Evolutionary conservation across 2,329 filamentous ascomycete genomes (phyloP).

Genomic region (Blastomyces silverae): DNA sequence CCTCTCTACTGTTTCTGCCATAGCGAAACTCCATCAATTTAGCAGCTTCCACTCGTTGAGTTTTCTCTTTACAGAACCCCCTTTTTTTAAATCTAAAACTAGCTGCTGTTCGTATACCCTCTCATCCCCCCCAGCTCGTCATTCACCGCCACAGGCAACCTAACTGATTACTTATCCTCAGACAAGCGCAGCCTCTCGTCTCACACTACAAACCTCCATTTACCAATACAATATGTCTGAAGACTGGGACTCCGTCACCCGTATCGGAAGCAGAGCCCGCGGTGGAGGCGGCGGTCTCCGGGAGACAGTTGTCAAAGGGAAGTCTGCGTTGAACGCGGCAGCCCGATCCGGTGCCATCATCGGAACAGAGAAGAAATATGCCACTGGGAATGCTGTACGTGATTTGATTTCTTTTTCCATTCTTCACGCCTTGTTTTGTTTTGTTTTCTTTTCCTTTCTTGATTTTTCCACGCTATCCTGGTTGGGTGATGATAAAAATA

Average conservation of each 20-base stretch:
- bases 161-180: not conserved
- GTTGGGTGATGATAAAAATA: not conserved
- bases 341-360: slow-evolving; percentile 70
- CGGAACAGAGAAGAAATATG: slow-evolving; percentile 86
- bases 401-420: slow-evolving; percentile 23
- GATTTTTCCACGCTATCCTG: not conserved
- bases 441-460: not conserved
- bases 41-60: not conserved
- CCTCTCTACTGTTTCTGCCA: not conserved
- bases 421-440: not conserved
- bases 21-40: slow-evolving; percentile 5
- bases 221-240: slow-evolving; percentile 34
- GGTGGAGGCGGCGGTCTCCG: slow-evolving; percentile 58
- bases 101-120: not conserved
- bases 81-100: not conserved
- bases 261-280: slow-evolving; percentile 83
- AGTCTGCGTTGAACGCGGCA: slow-evolving; percentile 79
- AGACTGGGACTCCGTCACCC: slow-evolving; percentile 84
- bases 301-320: slow-evolving; percentile 85
- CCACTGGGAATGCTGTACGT: slow-evolving; percentile 71
- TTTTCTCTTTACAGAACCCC: not conserved
- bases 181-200: not conserved
- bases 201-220: not conserved
- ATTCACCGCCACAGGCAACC: not conserved
- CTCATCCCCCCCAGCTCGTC: not conserved